These are phyloP conservation scores for Cocos nucifera DNA, from an alignment of 176 grass and related monocot genomes.

Conservation along the genomic window DNA sequence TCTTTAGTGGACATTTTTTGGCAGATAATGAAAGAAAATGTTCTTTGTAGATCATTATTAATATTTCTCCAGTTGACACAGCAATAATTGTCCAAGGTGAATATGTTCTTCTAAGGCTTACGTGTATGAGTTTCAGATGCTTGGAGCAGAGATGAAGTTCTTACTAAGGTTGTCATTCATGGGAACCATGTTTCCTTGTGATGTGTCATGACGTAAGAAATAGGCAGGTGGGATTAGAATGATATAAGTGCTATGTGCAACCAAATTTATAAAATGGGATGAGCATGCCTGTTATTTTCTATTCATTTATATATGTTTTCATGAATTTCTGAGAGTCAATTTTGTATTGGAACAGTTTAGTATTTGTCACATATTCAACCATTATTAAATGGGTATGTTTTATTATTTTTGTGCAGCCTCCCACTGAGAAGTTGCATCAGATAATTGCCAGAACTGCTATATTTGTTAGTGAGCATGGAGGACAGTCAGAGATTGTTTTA, in stretches of 20 bases:
- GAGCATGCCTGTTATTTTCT: not conserved
- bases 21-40: conserved; percentile 32
- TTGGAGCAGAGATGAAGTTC: conserved; percentile 98
- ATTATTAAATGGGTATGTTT: conserved; percentile 18
- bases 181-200: conserved; percentile 59
- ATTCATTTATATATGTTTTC: conserved; percentile 26
- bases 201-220: conserved; percentile 88
- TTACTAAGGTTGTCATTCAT: conserved; percentile 57
- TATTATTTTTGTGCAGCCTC: conserved; percentile 42
- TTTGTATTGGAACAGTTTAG: no score
- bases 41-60: conserved; percentile 49
- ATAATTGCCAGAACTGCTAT: conserved; percentile 87
- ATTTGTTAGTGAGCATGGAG: conserved; percentile 80
- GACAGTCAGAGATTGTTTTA: conserved; percentile 91
- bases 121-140: conserved; percentile 85
- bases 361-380: not conserved
- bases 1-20: conserved; percentile 18
- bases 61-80: conserved; percentile 65
- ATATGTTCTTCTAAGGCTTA: conserved; percentile 81
- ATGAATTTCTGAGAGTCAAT: not conserved
- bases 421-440: conserved; percentile 81
- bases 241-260: conserved; percentile 49
- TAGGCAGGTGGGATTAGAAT: conserved; percentile 95
- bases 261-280: conserved; percentile 9
- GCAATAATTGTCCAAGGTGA: conserved; percentile 53